Evolutionary conservation across 2,329 filamentous ascomycete species (phyloP), one percentile per base, ranked within the genome.

Genomic region (Talaromyces pinophilus): DNA sequence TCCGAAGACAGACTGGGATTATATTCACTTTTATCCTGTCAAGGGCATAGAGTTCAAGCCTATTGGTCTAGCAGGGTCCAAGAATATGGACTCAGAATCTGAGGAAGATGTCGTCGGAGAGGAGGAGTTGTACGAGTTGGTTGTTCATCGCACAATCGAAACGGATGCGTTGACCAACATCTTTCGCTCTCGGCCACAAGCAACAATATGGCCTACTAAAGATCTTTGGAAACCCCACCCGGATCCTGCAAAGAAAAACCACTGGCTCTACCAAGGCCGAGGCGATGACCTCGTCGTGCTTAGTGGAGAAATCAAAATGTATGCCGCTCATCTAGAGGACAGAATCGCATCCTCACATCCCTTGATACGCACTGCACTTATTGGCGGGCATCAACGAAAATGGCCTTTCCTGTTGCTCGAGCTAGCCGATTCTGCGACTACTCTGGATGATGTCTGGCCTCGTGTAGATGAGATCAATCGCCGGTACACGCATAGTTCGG

Each of bases 231-330:
- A 67, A 3, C 67, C 72, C 8, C 71, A 75, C 44, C 71, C 73
- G 2, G 44, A 67, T 8, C 60, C 62, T 13, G 61, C 59, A 11
- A 67, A 62, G 13, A 46, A 48, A n/a, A 55, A 55, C 4, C 64
- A 71, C 15, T 75, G 72, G 72, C 72, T 72, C 35, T 72, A 75
- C 35, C 67, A 72, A 50, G 72, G 70, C 50, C 70, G 70, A 0
- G 66, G 28, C 10, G 70, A 72, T 33, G 71, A 73, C 50, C 70
- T 70, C 69, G 3, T 69, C 59, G 60, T 66, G 5, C 52, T 68
- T 13, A 66, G 63, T 1, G 69, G 72, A 59, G 70, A 67, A 1
- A 71, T 72, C 10, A 70, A 72, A 25, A 38, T 74, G 11, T 68
- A 73, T 63, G 71, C 71, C 13, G 70, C 71, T 13, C 46, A 60